Conservation (phyloP, 352 stramenopile genomes). For the Aphanomyces cochlioides region DNA sequence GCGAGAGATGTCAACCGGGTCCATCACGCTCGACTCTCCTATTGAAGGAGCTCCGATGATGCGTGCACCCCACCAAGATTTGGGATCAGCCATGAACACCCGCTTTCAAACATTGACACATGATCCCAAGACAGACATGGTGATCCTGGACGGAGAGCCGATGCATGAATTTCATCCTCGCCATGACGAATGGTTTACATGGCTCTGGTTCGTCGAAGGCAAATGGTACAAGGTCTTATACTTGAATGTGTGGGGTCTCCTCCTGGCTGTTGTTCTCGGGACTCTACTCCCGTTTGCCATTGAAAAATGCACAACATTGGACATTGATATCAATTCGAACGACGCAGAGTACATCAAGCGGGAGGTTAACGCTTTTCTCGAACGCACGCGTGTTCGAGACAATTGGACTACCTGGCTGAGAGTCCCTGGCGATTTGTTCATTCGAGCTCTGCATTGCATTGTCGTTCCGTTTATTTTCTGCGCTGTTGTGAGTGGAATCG, state of each 20-base stretch:
- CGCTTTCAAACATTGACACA: too few relatives aligned
- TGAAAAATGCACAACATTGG: neutral
- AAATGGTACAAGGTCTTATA: slow-evolving; percentile 28
- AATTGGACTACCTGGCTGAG: slow-evolving; percentile 22
- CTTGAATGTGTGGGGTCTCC: slow-evolving; percentile 25
- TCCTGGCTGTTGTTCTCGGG: slow-evolving; percentile 20
- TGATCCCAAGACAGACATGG: too few relatives aligned
- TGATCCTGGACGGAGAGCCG: too few relatives aligned
- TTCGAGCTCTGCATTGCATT: slow-evolving; percentile 68
- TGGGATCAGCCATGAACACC: too few relatives aligned
- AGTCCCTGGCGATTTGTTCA: slow-evolving; percentile 65
- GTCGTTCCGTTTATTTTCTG: slow-evolving; percentile 77
- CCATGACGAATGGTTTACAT: neutral
- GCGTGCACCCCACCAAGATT: too few relatives aligned
- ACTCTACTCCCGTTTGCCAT: slow-evolving; percentile 11
- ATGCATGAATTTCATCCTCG: too few relatives aligned
- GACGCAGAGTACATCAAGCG: too few relatives aligned
- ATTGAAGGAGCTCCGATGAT: too few relatives aligned
- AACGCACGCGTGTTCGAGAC: neutral
- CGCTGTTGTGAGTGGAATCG: slow-evolving; percentile 62
- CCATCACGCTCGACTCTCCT: too few relatives aligned
- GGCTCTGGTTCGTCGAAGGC: slow-evolving; percentile 17
- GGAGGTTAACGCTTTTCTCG: neutral
- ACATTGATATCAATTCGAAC: neutral
- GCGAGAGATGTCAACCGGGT: too few relatives aligned